A percentile compares a stretch with the other conserved stretches of the same genome.
These are phyloP conservation scores for Kluyveromyces wickerhamii DNA, from an alignment of 805 yeast genomes.

Conservation along the genomic window DNA sequence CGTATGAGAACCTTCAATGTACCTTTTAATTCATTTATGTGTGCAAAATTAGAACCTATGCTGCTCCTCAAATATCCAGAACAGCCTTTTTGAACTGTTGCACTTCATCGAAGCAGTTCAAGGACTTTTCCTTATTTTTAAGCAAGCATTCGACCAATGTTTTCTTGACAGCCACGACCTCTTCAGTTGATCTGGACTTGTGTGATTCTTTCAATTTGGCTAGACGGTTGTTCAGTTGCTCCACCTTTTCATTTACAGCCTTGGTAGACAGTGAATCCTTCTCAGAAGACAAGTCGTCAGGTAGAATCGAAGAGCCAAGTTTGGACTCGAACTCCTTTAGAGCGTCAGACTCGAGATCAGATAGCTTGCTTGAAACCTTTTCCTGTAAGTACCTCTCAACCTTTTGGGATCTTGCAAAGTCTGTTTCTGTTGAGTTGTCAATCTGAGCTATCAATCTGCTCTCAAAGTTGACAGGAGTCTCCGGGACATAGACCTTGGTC, in stretches of 20 bases:
- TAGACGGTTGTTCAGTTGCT: slow-evolving; percentile 31
- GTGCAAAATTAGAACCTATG: no score
- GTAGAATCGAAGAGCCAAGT: slow-evolving; percentile 35
- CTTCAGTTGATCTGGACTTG: slow-evolving; percentile 13
- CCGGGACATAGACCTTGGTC: slow-evolving; percentile 57
- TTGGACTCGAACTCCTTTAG: slow-evolving; percentile 43
- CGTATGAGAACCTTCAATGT: no score
- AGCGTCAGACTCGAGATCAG: slow-evolving; percentile 46
- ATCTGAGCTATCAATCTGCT: slow-evolving; percentile 56
- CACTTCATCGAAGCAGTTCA: slow-evolving; percentile 80
- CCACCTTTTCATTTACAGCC: slow-evolving; percentile 36
- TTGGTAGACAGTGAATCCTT: slow-evolving; percentile 23
- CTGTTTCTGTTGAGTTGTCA: slow-evolving; percentile 56
- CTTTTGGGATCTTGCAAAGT: slow-evolving; percentile 62
- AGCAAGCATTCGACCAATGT: slow-evolving; percentile 51
- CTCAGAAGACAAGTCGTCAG: slow-evolving; percentile 21
- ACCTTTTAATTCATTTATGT: no score
- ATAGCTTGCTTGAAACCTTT: slow-evolving; percentile 50
- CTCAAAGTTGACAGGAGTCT: slow-evolving; percentile 60
- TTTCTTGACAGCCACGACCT: slow-evolving; percentile 34
- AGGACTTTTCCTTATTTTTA: slow-evolving; percentile 52
- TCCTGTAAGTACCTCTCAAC: slow-evolving; percentile 60
- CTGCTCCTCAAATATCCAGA: slow-evolving; percentile 36
- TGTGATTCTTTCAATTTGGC: slow-evolving; percentile 29
- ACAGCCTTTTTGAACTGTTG: slow-evolving; percentile 58